These are phyloP conservation scores for Linum trigynum DNA, from an alignment of 345 rosid genomes.

Conservation along the genomic window DNA sequence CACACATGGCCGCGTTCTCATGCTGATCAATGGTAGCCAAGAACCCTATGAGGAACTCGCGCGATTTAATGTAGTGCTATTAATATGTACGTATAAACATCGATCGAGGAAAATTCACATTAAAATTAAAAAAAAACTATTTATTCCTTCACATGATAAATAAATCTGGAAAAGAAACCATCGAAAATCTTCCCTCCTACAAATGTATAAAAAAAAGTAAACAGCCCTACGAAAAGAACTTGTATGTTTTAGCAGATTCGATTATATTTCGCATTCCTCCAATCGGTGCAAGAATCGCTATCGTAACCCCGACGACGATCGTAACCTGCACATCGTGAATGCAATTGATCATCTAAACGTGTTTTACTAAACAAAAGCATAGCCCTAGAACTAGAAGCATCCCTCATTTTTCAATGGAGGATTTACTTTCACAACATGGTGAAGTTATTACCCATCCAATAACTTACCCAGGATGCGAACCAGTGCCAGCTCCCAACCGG, in stretches of 20 bases:
- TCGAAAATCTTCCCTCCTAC: constrained; percentile 4
- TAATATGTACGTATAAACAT: no score
- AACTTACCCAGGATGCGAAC: constrained; percentile 23
- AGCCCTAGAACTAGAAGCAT: background rate
- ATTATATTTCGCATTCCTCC: constrained; percentile 19
- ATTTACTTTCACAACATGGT: no score
- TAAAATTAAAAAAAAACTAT: no score
- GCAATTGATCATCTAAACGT: no score
- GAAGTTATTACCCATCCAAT: no score
- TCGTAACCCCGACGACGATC: constrained; percentile 10
- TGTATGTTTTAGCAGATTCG: constrained; percentile 13
- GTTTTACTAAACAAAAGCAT: background rate
- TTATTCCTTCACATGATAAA: no score
- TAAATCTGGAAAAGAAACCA: no score
- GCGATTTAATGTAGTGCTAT: no score
- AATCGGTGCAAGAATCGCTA: constrained; percentile 19
- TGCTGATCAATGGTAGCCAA: no score
- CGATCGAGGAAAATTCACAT: no score
- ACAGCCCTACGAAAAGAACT: constrained; percentile 2
- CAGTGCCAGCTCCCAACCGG: constrained; percentile 22
- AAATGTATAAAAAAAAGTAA: background rate
- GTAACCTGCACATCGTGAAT: constrained; percentile 6
- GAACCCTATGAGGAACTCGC: no score
- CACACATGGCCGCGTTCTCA: no score
- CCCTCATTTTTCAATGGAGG: background rate